Base-by-base conservation (phyloP, 805 yeast genomes). In the Teunomyces funiuensis region DNA sequence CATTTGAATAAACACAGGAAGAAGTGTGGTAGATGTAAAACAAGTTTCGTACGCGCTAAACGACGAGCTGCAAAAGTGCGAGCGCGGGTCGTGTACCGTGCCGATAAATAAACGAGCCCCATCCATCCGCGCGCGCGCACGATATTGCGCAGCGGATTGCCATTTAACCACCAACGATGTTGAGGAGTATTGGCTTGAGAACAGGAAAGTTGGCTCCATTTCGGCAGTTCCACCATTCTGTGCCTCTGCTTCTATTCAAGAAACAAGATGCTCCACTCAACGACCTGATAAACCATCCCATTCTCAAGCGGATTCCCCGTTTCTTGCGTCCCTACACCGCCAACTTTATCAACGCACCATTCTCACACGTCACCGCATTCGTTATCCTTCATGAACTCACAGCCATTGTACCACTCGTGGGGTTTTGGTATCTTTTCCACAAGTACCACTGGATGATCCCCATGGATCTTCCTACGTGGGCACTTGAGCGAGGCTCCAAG, bases 341-440 rank as follows among this genome's bases (percentile, higher is more conserved):
- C 5, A 66, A 71, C 37, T 70, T 83, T 44, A 61, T 71, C 14
- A 55, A 69, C 36, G 81, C 85, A 0, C 88, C 88, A 1, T 60
- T 79, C 3, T 67, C 83, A 1, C 81, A 81, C 55, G 67, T 83
- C 9, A 71, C 84, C 0, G 70, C 89, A 2, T 86, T 86, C 51
- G 49, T 85, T 5, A 56, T 85, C 3, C 66, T 86, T 10, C 95
- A 86, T 54, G 95, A 86, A 54, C 47, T 86, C 30, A 74, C 90
- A 0, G 95, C 95, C 2, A 71, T 86, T 2, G 73, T 76, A 20
- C 95, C 95, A 1, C 65, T 86, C 37, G 65, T 84, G 28, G 81
- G 80, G 0, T 50, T 85, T 2, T 84, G 91, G 89, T 84, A 79
- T 52, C 47, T 70, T 1, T 71, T 86, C 46, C 85, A 84, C 60